Conservation (phyloP, 306 rosid genomes). For the Elaeagnus macrophylla region DNA sequence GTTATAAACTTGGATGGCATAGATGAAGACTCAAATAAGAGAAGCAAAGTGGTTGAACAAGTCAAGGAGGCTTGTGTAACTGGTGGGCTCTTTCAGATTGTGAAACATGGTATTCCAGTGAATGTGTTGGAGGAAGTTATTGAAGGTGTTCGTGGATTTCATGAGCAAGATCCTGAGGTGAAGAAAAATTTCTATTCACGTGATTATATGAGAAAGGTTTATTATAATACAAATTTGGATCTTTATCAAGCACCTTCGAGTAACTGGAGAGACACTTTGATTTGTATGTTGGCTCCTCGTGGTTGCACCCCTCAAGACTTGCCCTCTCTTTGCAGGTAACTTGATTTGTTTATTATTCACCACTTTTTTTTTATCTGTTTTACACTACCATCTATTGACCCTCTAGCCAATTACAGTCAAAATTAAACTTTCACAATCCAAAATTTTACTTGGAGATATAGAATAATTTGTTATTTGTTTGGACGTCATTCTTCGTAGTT, state of each 20-base stretch:
- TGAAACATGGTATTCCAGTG: conserved; percentile 18
- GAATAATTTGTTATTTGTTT: too few species aligned
- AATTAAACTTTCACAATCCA: too few species aligned
- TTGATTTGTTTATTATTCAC: background rate
- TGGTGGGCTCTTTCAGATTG: conserved; percentile 19
- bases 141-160: conserved; percentile 4
- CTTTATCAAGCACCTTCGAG: background rate
- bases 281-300: background rate
- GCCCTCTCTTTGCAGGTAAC: conserved; percentile 2
- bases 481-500: too few species aligned
- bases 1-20: conserved; percentile 25
- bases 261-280: conserved; percentile 15
- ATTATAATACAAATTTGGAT: conserved; percentile 9
- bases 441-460: too few species aligned
- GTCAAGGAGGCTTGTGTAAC: conserved; percentile 4
- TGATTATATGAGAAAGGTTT: background rate
- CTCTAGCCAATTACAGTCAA: too few species aligned
- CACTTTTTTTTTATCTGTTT: too few species aligned
- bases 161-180: conserved; percentile 16
- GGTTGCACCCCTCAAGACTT: conserved; percentile 3
- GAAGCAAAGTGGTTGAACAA: background rate
- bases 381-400: too few species aligned
- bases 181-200: conserved; percentile 13
- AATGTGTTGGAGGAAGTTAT: conserved; percentile 4
- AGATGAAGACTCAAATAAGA: background rate